A percentile compares a stretch with the other conserved stretches of the same genome.
Conservation (phyloP, 257 asterid genomes). For the Voacanga thouarsii region DNA sequence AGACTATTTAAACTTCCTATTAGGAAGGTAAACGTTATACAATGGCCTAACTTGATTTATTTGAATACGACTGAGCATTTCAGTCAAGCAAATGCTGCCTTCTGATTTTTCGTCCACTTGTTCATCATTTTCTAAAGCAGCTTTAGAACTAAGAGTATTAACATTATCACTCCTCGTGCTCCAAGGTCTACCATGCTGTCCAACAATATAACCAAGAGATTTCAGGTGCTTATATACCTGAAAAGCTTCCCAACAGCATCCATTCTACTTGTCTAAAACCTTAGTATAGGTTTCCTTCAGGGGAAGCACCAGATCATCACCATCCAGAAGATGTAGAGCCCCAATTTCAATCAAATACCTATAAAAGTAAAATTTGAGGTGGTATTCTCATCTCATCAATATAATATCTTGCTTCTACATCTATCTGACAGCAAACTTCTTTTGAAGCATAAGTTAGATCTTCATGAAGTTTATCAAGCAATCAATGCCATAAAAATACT, state of each 20-base stretch:
- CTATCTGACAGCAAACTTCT: not conserved
- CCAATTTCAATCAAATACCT: slow-evolving; percentile 78
- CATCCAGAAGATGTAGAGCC: slow-evolving; percentile 47
- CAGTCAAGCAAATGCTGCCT: slow-evolving; percentile 22
- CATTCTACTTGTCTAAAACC: slow-evolving; percentile 39
- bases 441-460: not conserved
- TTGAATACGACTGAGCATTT: slow-evolving; percentile 40
- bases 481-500: not conserved
- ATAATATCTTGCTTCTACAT: not conserved
- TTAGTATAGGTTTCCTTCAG: slow-evolving; percentile 47
- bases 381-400: not conserved
- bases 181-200: slow-evolving; percentile 69
- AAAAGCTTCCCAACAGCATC: slow-evolving; percentile 69
- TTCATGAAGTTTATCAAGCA: not conserved
- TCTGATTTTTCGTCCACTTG: slow-evolving; percentile 19
- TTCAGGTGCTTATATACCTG: slow-evolving; percentile 73
- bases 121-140: slow-evolving; percentile 7
- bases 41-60: slow-evolving; percentile 48
- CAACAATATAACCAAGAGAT: slow-evolving; percentile 76
- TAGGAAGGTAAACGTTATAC: slow-evolving; percentile 70
- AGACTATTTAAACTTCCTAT: slow-evolving; percentile 79
- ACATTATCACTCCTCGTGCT: slow-evolving; percentile 37
- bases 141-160: slow-evolving; percentile 13
- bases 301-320: slow-evolving; percentile 35
- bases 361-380: slow-evolving; percentile 1